A percentile compares a stretch with the other conserved stretches of the same genome.
phyloP scores from a whole-genome alignment of 2,329 filamentous ascomycete genomes.

The Cryphonectria carpinicola region DNA sequence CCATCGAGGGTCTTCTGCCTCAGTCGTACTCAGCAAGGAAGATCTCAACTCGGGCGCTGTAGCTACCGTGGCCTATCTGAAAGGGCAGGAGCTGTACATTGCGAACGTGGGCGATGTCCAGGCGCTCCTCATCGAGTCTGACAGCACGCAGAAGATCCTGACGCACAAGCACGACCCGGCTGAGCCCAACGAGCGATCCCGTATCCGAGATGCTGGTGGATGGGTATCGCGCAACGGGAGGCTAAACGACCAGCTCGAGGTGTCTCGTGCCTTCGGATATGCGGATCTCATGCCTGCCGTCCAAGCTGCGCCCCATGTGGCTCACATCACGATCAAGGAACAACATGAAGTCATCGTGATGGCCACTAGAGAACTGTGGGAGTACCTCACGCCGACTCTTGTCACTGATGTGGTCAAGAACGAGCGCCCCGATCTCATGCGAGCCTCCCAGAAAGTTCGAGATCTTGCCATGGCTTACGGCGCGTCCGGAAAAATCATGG shows the following conservation, averaged over 20 bases:
- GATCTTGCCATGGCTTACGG: conserved; percentile 96
- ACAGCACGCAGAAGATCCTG: conserved; percentile 80
- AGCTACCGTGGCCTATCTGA: conserved; percentile 87
- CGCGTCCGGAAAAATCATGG: conserved; percentile 93
- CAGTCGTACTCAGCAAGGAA: conserved; percentile 82
- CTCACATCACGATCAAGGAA: conserved; percentile 77
- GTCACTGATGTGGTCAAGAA: conserved; percentile 89
- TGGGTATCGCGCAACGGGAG: conserved; percentile 95
- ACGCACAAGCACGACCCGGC: conserved; percentile 94
- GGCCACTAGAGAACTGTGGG: conserved; percentile 92
- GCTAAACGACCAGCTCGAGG: conserved; percentile 86
- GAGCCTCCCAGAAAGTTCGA: conserved; percentile 89
- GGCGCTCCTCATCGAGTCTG: conserved; percentile 90
- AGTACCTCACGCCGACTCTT: conserved; percentile 86
- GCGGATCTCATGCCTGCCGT: conserved; percentile 90
- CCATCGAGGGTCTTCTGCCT: conserved; percentile 72
- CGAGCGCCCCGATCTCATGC: conserved; percentile 89
- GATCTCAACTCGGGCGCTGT: conserved; percentile 90
- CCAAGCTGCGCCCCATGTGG: conserved; percentile 85
- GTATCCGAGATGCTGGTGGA: conserved; percentile 91
- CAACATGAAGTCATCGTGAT: conserved; percentile 93
- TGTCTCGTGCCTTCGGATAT: conserved; percentile 94
- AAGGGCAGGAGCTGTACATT: conserved; percentile 87
- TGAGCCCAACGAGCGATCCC: conserved; percentile 78
- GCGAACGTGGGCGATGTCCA: conserved; percentile 96